Evolutionary conservation across 495 filamentous ascomycete genomes (phyloP).

Genomic region (Letharia lupina): DNA sequence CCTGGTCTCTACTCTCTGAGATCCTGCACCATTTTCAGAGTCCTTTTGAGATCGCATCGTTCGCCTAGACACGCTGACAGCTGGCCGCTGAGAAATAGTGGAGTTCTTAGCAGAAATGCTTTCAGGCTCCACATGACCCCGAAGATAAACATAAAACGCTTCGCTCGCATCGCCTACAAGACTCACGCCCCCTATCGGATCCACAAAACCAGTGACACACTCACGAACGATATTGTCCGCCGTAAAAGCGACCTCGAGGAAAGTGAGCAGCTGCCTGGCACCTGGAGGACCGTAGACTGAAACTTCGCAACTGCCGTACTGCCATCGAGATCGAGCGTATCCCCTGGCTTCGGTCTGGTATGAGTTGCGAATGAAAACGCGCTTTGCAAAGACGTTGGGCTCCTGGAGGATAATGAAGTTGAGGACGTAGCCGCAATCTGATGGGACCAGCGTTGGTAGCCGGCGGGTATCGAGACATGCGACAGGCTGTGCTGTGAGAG

Average conservation of each 20-base stretch:
- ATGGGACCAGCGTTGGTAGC: background rate
- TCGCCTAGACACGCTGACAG: background rate
- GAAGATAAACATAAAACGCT: background rate
- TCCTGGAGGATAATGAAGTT: background rate
- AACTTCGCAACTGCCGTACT: background rate
- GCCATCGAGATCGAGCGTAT: background rate
- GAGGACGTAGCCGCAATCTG: background rate
- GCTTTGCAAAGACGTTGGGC: background rate
- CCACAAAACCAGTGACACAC: background rate
- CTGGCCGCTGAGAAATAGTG: background rate
- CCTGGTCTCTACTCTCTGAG: background rate
- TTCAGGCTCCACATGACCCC: background rate
- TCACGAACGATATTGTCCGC: background rate
- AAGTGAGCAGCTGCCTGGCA: background rate
- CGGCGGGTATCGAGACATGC: background rate
- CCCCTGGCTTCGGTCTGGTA: background rate
- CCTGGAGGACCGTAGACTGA: background rate
- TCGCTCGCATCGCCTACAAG: background rate
- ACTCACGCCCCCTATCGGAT: background rate
- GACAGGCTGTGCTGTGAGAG: background rate
- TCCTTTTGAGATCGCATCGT: background rate
- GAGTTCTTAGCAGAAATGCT: background rate
- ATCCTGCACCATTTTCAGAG: background rate
- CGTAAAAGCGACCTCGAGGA: background rate
- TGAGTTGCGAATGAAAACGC: background rate